Base-by-base conservation (phyloP, 805 yeast genomes). In the Candida lessepsii region DNA sequence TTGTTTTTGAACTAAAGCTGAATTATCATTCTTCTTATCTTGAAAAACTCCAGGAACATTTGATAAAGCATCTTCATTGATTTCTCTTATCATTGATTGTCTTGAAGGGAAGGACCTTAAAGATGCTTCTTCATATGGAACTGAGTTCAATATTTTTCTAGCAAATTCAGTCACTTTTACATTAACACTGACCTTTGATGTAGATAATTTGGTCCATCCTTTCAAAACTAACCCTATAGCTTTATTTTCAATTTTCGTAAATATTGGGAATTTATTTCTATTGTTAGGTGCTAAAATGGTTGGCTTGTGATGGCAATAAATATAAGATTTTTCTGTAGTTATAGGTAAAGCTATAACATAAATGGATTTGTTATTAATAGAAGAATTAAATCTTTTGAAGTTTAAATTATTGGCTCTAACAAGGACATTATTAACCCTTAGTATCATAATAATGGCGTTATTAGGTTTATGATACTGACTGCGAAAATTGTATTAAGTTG, bases 51-150 rank as follows among this genome's bases (percentile, higher is more conserved):
- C 28, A 3, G 35, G 21, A 17, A 21, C 40, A 3, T 25, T n/a
- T 5, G 20, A n/a, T 11, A 44, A 28, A 11, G 50, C 46, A 19
- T 58, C 63, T 30, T 57, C 56, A 40, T 63, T 65, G 39, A 73
- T 58, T 46, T 70, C 74, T 29, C 86, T 63, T 25, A 80, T 61
- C 60, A 86, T 73, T 25, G 81, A 67, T 26, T 65, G 61, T 42
- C 76, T 73, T 2, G 89, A 79, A 1, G 98, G 97, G 17, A 91
- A 76, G 2, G 91, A 76, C 45, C 79, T 70, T 44, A 90, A 66
- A 33, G 88, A 76, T 52, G 78, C 75, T 54, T 90, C 98, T 48
- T 82, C 80, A 77, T 91, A 90, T 2, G 91, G 87, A 5, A 86
- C 78, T 16, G 78, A 70, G 38, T 76, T 74, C 49, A 89, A 58